Evolutionary conservation across 768 basidiomycete genomes (phyloP), one percentile per base, ranked within the genome.

Genomic region (Gloeophyllum trabeum): DNA sequence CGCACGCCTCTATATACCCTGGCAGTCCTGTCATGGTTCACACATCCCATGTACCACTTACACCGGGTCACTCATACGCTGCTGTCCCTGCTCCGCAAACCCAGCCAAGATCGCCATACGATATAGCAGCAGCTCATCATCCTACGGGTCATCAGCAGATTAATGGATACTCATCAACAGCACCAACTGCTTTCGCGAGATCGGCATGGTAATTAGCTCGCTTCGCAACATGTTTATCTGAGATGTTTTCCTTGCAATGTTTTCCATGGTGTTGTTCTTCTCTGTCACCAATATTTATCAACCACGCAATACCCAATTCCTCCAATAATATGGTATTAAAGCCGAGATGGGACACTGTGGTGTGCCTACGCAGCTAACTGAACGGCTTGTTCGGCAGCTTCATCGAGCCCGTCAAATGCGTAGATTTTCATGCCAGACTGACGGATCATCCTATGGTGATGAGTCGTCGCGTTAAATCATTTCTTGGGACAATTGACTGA

Each of bases 381-480:
- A 37, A 83, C 87, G 35, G 89, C 88, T 46, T 76, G 73, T 56
- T 80, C 70, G 14, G 88, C 90, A 45, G 94, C 94, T 48, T 91
- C 87, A 54, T 98, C 96, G 21, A 98, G 73, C 51, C 81, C 77
- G 52, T 98, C 94, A 60, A 87, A 93, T 25, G 96, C 76, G 58
- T 82, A 79, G 56, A 99, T 99, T 66, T 90, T 85, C 51, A 98
- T 64, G 21, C 92, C 92, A 24, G 89, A 93, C 35, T 89, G 76
- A 55, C 69, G 79, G 63, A 98, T 97, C 83, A 97, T 86, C 57
- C 93, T 97, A n/a, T n/a, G n/a, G n/a, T n/a, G n/a, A n/a, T n/a
- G n/a, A n/a, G n/a, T n/a, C n/a, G n/a, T n/a, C n/a, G n/a, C n/a
- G n/a, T n/a, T n/a, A 50, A 13, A 35, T 26, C 41, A 43, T 14